Conservation (phyloP, 202 grass and related monocot species). For the Hordeum pubiflorum region DNA sequence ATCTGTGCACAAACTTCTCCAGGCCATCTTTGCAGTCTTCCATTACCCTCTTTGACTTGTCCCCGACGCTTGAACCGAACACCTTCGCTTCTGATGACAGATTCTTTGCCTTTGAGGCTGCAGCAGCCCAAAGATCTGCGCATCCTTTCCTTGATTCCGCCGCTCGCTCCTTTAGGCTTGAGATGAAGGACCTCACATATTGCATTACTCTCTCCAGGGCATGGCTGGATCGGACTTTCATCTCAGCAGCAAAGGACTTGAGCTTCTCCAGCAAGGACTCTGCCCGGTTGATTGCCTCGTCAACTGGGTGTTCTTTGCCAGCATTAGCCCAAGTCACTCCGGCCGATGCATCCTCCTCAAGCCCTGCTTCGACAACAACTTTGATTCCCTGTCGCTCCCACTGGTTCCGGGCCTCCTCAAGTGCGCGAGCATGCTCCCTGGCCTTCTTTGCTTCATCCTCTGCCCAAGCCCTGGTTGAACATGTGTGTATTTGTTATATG, state of each 20-base stretch:
- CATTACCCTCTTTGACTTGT: slow-evolving; percentile 46
- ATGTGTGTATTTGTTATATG: not conserved
- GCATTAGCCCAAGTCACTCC: slow-evolving; percentile 66
- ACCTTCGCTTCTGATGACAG: slow-evolving; percentile 30
- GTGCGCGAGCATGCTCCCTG: slow-evolving; percentile 62
- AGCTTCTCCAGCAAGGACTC: slow-evolving; percentile 58
- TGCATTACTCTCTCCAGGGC: slow-evolving; percentile 61
- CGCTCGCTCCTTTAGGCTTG: slow-evolving; percentile 44
- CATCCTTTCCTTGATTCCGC: slow-evolving; percentile 24
- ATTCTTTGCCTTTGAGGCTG: slow-evolving; percentile 30
- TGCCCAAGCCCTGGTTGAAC: slow-evolving; percentile 77
- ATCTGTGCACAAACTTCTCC: slow-evolving; percentile 65
- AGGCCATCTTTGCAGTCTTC: slow-evolving; percentile 77
- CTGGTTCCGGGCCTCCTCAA: slow-evolving; percentile 70
- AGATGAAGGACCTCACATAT: slow-evolving; percentile 52
- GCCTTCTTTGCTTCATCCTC: slow-evolving; percentile 96
- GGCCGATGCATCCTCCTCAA: slow-evolving; percentile 61
- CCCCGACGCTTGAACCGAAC: slow-evolving; percentile 22
- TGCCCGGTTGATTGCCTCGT: slow-evolving; percentile 41
- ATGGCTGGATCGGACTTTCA: slow-evolving; percentile 37
- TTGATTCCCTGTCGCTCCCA: slow-evolving; percentile 88
- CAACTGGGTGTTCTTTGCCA: slow-evolving; percentile 50
- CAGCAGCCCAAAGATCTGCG: slow-evolving; percentile 14
- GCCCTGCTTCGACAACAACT: slow-evolving; percentile 60
- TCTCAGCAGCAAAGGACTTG: slow-evolving; percentile 40